These are phyloP conservation scores for Platanthera zijinensis DNA, from an alignment of 106 monocot species.

Conservation along the genomic window DNA sequence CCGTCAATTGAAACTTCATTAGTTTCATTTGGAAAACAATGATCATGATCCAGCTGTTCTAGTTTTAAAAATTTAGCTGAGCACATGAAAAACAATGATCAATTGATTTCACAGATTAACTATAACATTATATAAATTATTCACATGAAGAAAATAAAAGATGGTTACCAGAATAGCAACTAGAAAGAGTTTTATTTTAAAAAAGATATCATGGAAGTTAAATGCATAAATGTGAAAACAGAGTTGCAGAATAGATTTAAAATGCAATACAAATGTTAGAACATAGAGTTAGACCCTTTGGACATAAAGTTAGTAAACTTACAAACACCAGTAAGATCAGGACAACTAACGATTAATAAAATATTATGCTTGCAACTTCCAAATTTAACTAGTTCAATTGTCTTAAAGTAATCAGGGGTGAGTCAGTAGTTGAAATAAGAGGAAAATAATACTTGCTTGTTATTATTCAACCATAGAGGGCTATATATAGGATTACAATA, in stretches of 20 bases:
- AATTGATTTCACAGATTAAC: background rate
- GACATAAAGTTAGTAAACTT: background rate
- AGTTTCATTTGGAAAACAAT: constrained; percentile 50
- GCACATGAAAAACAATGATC: background rate
- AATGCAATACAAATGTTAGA: background rate
- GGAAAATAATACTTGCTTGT: too few species aligned
- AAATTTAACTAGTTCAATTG: too few species aligned
- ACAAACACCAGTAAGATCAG: too few species aligned
- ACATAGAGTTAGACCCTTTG: background rate
- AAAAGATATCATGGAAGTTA: background rate
- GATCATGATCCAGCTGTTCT: constrained; percentile 79
- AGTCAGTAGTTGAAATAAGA: too few species aligned
- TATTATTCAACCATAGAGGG: too few species aligned
- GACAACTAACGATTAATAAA: too few species aligned
- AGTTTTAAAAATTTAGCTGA: constrained; percentile 83
- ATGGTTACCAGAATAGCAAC: background rate
- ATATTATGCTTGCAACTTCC: too few species aligned
- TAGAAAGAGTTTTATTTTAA: constrained; percentile 9
- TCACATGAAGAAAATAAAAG: background rate
- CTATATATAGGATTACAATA: too few species aligned
- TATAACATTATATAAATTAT: background rate
- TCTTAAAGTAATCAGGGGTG: too few species aligned
- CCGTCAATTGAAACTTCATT: constrained; percentile 78
- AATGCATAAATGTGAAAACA: background rate
- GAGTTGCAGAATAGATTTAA: background rate